phyloP scores from a whole-genome alignment of 2,329 filamentous ascomycete species.

The Dothideomycetes sp. region DNA sequence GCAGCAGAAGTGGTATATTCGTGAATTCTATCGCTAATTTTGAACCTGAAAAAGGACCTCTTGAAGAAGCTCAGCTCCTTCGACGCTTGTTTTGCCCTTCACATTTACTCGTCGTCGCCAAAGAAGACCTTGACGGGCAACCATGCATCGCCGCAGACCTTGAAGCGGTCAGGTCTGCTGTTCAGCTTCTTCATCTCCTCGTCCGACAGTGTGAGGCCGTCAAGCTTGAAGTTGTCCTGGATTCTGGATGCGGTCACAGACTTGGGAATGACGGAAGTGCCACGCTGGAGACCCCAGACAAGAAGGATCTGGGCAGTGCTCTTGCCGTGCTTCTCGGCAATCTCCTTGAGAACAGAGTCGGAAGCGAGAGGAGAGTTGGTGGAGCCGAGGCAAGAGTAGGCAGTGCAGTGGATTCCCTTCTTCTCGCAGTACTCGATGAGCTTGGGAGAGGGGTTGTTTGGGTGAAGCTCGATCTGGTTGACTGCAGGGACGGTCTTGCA shows the following conservation, averaged over 20 bases:
- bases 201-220: slow-evolving; percentile 61
- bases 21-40: neutral
- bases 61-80: neutral
- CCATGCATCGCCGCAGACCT: slow-evolving; percentile 68
- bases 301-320: slow-evolving; percentile 66
- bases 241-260: slow-evolving; percentile 64
- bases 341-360: slow-evolving; percentile 49
- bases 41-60: neutral
- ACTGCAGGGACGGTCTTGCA: slow-evolving; percentile 54
- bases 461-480: slow-evolving; percentile 76
- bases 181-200: slow-evolving; percentile 63
- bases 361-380: slow-evolving; percentile 56
- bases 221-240: slow-evolving; percentile 56
- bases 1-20: neutral
- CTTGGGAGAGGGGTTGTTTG: slow-evolving; percentile 59
- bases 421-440: slow-evolving; percentile 46
- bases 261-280: slow-evolving; percentile 79
- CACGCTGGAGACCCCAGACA: slow-evolving; percentile 70
- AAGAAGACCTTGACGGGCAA: slow-evolving; percentile 72
- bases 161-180: slow-evolving; percentile 63
- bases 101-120: slow-evolving; percentile 61
- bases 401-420: slow-evolving; percentile 66
- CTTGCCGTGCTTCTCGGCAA: slow-evolving; percentile 49
- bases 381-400: slow-evolving; percentile 59
- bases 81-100: neutral